Conservation (phyloP, 2,329 filamentous ascomycete genomes). For the Cryphonectria japonica region DNA sequence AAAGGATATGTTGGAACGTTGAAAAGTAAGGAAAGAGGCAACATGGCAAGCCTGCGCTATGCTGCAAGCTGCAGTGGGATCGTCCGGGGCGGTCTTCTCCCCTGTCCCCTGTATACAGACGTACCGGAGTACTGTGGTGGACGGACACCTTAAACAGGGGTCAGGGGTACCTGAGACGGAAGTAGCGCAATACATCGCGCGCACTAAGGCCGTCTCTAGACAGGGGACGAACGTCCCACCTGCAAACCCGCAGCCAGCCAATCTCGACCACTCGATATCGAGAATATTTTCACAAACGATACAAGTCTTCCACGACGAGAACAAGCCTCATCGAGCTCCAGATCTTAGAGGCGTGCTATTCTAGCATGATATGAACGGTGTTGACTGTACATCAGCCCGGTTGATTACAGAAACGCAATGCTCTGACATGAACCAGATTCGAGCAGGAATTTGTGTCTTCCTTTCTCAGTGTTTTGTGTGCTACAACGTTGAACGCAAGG, state of each 20-base stretch:
- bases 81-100: not conserved
- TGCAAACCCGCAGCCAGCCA: not conserved
- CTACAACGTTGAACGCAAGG: not conserved
- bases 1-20: not conserved
- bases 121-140: not conserved
- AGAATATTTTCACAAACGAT: not conserved
- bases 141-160: not conserved
- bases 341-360: not conserved
- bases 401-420: not conserved
- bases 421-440: not conserved
- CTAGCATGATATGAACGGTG: not conserved
- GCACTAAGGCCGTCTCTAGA: not conserved
- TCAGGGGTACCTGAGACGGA: not conserved
- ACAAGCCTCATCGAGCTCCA: not conserved
- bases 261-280: not conserved
- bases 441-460: not conserved
- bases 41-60: not conserved
- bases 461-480: not conserved
- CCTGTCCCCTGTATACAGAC: not conserved
- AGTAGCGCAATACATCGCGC: not conserved
- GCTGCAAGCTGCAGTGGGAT: constrained; percentile 4
- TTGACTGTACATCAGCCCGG: not conserved
- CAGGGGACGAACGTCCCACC: not conserved
- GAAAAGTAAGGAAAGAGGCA: not conserved
- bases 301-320: not conserved